Percentiles rank a stretch among this genome's conserved stretches.
These are phyloP conservation scores for Thalassiosira exigua DNA, from an alignment of 352 stramenopile species.

Conservation along the genomic window DNA sequence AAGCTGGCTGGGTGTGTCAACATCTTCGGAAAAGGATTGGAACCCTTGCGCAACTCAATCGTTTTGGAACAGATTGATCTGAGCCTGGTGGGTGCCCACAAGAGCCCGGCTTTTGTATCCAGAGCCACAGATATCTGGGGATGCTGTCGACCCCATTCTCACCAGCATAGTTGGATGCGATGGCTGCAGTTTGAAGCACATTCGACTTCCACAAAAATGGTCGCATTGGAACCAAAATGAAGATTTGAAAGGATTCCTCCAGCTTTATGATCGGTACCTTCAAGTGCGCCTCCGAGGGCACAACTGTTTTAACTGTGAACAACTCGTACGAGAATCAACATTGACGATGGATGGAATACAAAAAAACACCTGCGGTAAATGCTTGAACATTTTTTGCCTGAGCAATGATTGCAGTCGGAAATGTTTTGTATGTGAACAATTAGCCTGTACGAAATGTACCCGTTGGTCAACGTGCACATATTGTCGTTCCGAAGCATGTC, in stretches of 20 bases:
- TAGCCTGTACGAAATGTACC: no score
- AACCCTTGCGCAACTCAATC: slow-evolving; percentile 16
- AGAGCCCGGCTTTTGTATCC: not conserved
- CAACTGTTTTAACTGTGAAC: not conserved
- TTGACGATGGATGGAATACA: not conserved
- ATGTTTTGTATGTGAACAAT: no score
- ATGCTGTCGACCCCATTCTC: slow-evolving; percentile 33
- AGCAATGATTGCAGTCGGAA: no score
- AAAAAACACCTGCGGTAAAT: not conserved
- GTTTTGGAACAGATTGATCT: slow-evolving; percentile 35
- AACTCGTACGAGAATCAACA: not conserved
- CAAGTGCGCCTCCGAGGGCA: not conserved
- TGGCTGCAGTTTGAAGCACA: slow-evolving; percentile 2
- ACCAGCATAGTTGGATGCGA: slow-evolving; percentile 22
- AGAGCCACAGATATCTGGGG: slow-evolving; percentile 1
- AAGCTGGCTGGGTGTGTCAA: slow-evolving; percentile 26
- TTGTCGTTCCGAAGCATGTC: not conserved
- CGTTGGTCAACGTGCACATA: no score
- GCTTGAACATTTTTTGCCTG: no score
- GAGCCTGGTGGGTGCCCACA: slow-evolving; percentile 13
- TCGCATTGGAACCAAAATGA: slow-evolving; percentile 7
- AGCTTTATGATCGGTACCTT: not conserved
- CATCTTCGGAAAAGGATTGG: slow-evolving; percentile 20
- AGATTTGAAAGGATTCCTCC: not conserved
- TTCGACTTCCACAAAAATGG: slow-evolving; percentile 35